phyloP scores from a whole-genome alignment of 805 yeast genomes.

The Ogataea kodamae region DNA sequence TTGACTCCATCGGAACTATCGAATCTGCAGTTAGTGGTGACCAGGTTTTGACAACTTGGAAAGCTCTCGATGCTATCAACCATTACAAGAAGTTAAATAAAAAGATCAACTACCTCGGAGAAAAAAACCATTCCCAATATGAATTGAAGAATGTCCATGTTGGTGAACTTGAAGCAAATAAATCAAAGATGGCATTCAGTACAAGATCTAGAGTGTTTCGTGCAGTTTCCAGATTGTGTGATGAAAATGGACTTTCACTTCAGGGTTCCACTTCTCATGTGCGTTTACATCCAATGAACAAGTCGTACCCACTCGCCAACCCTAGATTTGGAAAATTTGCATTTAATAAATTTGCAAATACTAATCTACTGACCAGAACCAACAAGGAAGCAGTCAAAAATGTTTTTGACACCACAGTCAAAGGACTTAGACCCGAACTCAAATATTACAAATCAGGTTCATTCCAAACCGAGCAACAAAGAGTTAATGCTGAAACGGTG shows the following conservation, averaged over 20 bases:
- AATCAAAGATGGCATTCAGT: constrained; percentile 28
- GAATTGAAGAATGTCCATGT: constrained; percentile 6
- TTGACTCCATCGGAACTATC: constrained; percentile 1
- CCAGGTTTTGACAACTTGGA: constrained; percentile 3
- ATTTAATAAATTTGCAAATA: constrained; percentile 12
- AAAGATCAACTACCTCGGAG: constrained; percentile 2
- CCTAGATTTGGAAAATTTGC: constrained; percentile 21
- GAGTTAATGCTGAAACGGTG: constrained; percentile 31
- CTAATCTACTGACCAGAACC: constrained; percentile 13
- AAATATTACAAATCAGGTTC: constrained; percentile 16
- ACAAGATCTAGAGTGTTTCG: constrained; percentile 28
- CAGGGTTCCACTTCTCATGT: constrained; percentile 13
- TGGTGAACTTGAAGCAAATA: constrained; percentile 25
- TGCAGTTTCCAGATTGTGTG: constrained; percentile 27
- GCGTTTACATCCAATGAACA: constrained; percentile 18
- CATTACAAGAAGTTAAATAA: constrained; percentile 3
- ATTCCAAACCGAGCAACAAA: constrained; percentile 25
- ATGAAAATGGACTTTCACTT: constrained; percentile 24
- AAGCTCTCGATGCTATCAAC: constrained; percentile 4
- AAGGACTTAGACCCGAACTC: constrained; percentile 28
- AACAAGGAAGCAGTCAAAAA: constrained; percentile 20
- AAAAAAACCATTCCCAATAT: constrained; percentile 7
- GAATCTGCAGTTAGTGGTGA: constrained; percentile 3
- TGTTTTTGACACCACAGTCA: constrained; percentile 26
- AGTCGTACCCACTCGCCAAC: constrained; percentile 27